These are phyloP conservation scores for Fraxinus platypoda DNA, from an alignment of 305 asterid genomes.

Conservation along the genomic window DNA sequence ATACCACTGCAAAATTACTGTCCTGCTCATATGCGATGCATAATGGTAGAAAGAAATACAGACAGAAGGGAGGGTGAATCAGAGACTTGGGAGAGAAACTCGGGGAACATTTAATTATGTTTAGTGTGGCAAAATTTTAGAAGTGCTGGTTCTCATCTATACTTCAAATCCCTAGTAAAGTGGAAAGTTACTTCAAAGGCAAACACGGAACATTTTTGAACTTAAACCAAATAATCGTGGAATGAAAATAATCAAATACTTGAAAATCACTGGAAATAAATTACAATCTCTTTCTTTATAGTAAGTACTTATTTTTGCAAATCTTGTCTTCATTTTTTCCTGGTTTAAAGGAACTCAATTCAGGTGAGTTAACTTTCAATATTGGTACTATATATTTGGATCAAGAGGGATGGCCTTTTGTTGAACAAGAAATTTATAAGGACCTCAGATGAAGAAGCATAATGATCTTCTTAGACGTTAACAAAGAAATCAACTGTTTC, in stretches of 20 bases:
- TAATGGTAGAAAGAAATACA: not conserved
- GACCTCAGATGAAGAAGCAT: not conserved
- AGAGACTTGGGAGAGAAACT: not conserved
- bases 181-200: not conserved
- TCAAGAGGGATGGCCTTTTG: not conserved
- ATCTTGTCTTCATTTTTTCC: not conserved
- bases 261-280: not conserved
- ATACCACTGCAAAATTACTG: constrained; percentile 10
- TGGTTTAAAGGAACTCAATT: not conserved
- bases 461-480: not conserved
- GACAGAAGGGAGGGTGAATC: not conserved
- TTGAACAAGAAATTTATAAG: not conserved
- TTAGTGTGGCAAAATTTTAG: not conserved
- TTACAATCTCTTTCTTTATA: not conserved
- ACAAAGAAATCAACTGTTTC: not conserved
- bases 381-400: not conserved
- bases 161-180: not conserved
- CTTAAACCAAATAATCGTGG: not conserved
- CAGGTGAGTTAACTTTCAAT: not conserved
- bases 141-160: not conserved
- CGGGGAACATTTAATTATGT: not conserved
- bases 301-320: not conserved
- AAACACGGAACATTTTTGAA: not conserved
- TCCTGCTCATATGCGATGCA: not conserved
- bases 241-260: not conserved